phyloP scores from a whole-genome alignment of 1,284 basidiomycete species.

The Cutaneotrichosporon cutaneum region DNA sequence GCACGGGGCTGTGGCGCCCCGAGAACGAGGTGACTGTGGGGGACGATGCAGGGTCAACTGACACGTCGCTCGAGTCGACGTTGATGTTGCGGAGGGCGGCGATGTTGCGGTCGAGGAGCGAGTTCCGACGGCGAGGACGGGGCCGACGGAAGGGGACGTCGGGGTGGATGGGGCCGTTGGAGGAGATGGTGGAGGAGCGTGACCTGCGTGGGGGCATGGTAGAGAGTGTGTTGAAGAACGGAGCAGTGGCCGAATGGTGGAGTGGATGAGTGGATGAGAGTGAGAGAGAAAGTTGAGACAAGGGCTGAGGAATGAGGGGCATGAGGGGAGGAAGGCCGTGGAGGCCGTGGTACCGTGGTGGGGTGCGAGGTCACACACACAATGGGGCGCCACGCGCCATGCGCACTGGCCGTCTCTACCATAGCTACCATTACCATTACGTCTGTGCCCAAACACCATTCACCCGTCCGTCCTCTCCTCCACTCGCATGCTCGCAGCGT shows the following conservation, averaged over 20 bases:
- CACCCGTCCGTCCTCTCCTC: too few relatives aligned
- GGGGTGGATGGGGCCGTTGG: neutral
- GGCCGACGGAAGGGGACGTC: neutral
- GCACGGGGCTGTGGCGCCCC: neutral
- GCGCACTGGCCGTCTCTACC: too few relatives aligned
- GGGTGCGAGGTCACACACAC: too few relatives aligned
- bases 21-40: conserved; percentile 4
- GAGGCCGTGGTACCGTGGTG: too few relatives aligned
- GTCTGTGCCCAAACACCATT: too few relatives aligned
- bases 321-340: too few relatives aligned
- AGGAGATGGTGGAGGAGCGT: neutral
- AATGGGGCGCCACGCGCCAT: too few relatives aligned
- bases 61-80: conserved; percentile 9
- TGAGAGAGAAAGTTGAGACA: neutral
- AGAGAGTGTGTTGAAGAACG: neutral
- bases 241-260: neutral
- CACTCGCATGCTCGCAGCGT: too few relatives aligned
- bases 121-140: conserved; percentile 1
- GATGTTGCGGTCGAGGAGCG: neutral
- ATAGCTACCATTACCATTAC: too few relatives aligned
- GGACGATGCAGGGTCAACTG: neutral
- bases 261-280: neutral
- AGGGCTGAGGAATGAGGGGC: too few relatives aligned
- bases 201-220: neutral
- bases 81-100: conserved; percentile 3